Percentiles rank a stretch among this genome's conserved stretches.
These are phyloP conservation scores for Emydomyces testavorans DNA, from an alignment of 2,329 filamentous ascomycete genomes.

Conservation along the genomic window DNA sequence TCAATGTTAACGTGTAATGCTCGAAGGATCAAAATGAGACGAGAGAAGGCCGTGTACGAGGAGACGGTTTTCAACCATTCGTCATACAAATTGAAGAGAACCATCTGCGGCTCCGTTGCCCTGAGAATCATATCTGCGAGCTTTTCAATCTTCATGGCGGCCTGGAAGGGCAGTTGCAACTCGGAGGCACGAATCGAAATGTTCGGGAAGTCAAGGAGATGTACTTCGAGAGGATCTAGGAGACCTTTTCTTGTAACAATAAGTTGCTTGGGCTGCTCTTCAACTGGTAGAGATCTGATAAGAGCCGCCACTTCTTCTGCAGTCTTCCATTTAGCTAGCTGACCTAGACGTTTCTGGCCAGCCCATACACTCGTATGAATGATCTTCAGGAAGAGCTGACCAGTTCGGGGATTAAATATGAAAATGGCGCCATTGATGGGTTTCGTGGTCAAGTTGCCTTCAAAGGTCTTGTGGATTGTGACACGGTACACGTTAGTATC, in stretches of 20 bases:
- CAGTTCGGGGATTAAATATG: conserved; percentile 98
- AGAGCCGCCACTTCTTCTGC: conserved; percentile 98
- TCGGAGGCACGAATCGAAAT: conserved; percentile 97
- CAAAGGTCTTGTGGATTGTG: conserved; percentile 98
- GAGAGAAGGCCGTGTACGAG: conserved; percentile 95
- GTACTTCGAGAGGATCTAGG: conserved; percentile 90
- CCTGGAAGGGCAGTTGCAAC: conserved; percentile 94
- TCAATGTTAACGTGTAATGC: conserved; percentile 96
- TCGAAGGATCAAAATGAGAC: conserved; percentile 82
- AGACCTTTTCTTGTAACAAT: conserved; percentile 97
- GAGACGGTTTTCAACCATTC: conserved; percentile 98
- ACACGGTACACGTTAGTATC: conserved; percentile 99
- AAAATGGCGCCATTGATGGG: conserved; percentile 99
- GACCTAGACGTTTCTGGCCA: conserved; percentile 95
- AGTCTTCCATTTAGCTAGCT: conserved; percentile 98
- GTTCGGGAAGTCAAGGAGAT: conserved; percentile 95
- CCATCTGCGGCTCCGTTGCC: conserved; percentile 99
- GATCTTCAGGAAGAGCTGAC: conserved; percentile 96
- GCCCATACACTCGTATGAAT: conserved; percentile 99
- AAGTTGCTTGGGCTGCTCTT: conserved; percentile 97
- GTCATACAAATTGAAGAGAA: conserved; percentile 96
- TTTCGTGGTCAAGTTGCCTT: conserved; percentile 97
- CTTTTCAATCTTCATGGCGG: conserved; percentile 99
- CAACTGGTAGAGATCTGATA: conserved; percentile 86
- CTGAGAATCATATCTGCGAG: conserved; percentile 97